Evolutionary conservation across 192 early-diverging fungal species (phyloP), one percentile per base, ranked within the genome.

Genomic region (Coemansia sp.): DNA sequence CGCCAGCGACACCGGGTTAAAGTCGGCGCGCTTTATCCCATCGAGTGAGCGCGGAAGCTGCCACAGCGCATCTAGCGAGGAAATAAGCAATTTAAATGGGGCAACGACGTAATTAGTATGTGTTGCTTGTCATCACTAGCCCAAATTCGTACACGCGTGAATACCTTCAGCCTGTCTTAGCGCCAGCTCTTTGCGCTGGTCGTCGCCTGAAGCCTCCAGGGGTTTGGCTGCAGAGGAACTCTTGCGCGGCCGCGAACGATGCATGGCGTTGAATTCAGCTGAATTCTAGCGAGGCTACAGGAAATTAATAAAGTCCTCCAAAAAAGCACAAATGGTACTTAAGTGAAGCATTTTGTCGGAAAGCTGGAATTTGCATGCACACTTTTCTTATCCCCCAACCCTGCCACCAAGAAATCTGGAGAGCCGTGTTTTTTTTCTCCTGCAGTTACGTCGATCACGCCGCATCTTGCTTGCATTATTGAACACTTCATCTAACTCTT

Each of bases 1-100:
- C 20, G 91, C 86, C 53, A 93, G 71, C 11, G 85, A 77, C 5
- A 93, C 90, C 10, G 90, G 90, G 76, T 93, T 89, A 68, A 91
- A 90, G 85, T 86, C 76, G 6, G 56, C 57, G 26, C 71, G 64
- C 50, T 76, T 77, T 31, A 76, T 76, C 35, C 74, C 74, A 7
- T 82, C 74, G 9, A 82, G 70, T 6, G 68, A 62, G 10, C 74
- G 74, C 43, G 79, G 79, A 46, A 82, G 71, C 67, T 82, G 71
- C 73, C 79, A 82, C 8, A 76, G 50, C 18, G 74, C 73, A 69
- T 82, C 73, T 82, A 76, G 34, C 34, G 28, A 60, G 9, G 5
- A 43, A 28, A 26, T 45, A 14, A 59, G 42, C 35, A 67, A 59
- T 35, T 36, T 21, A 21, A 28, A 51, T 28, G 0, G 10, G 10